Percentiles rank a stretch among this genome's conserved stretches.
Evolutionary conservation across 352 stramenopile species (phyloP).

Genomic region (Globisporangium camurandrum): DNA sequence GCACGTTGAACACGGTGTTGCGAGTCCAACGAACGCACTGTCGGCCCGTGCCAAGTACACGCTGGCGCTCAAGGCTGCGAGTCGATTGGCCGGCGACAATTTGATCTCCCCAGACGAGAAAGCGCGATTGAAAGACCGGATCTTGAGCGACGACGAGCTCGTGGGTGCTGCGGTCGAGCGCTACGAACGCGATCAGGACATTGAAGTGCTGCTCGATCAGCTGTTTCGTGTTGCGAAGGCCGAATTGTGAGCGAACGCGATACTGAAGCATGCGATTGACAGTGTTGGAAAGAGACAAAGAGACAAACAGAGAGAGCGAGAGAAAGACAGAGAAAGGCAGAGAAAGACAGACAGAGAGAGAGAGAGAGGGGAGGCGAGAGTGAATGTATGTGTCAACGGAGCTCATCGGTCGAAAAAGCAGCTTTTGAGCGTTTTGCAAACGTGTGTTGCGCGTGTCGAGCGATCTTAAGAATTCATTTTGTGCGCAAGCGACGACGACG

Average conservation of each 20-base stretch:
- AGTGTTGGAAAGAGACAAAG: too few relatives aligned
- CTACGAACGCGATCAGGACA: slow-evolving; percentile 78
- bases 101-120: slow-evolving; percentile 75
- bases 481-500: too few relatives aligned
- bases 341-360: too few relatives aligned
- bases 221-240: slow-evolving; percentile 72
- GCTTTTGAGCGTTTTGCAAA: too few relatives aligned
- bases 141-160: slow-evolving; percentile 72
- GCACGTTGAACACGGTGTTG: slow-evolving; percentile 12
- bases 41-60: slow-evolving; percentile 67
- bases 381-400: too few relatives aligned
- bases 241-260: slow-evolving; percentile 10
- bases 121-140: slow-evolving; percentile 73
- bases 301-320: too few relatives aligned
- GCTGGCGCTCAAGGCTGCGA: slow-evolving; percentile 69
- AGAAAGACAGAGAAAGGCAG: too few relatives aligned
- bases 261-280: too few relatives aligned
- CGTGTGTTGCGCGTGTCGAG: too few relatives aligned
- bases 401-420: too few relatives aligned
- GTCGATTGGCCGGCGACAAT: slow-evolving; percentile 74
- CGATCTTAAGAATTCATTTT: too few relatives aligned
- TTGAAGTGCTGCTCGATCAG: slow-evolving; percentile 81
- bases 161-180: slow-evolving; percentile 69
- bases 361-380: too few relatives aligned
- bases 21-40: slow-evolving; percentile 32